Evolutionary conservation across 2,329 filamentous ascomycete species (phyloP).

Genomic region (Colletotrichum simmondsii): DNA sequence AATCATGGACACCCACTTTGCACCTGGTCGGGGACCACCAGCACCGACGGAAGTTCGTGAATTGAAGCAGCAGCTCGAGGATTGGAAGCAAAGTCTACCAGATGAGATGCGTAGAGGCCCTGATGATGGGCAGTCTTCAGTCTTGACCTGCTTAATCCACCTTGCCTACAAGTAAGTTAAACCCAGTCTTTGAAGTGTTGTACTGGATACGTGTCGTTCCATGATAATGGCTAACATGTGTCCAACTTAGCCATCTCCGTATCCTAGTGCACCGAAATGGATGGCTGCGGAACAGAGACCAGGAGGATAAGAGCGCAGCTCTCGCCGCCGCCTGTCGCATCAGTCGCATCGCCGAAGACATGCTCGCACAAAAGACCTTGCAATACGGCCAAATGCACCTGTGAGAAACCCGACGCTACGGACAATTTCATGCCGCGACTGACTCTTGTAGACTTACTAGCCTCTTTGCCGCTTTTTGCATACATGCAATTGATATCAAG

Average conservation of each 20-base stretch:
- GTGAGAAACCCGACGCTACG: constrained; percentile 35
- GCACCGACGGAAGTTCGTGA: constrained; percentile 41
- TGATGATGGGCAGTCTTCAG: constrained; percentile 46
- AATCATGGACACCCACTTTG: constrained; percentile 49
- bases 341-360: constrained; percentile 51
- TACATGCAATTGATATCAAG: constrained; percentile 49
- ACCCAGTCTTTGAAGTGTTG: not conserved
- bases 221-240: not conserved
- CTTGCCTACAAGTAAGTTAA: constrained; percentile 48
- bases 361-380: constrained; percentile 46
- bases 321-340: constrained; percentile 47
- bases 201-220: not conserved
- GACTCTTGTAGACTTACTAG: constrained; percentile 44
- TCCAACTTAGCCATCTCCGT: constrained; percentile 42
- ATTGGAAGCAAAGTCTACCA: constrained; percentile 48
- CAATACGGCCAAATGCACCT: constrained; percentile 52
- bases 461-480: constrained; percentile 50
- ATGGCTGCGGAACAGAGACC: constrained; percentile 43
- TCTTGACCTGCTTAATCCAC: constrained; percentile 50
- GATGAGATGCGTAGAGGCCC: constrained; percentile 42
- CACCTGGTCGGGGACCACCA: constrained; percentile 44
- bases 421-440: not conserved
- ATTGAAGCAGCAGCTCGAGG: constrained; percentile 44
- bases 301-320: constrained; percentile 43
- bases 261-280: constrained; percentile 49